These are phyloP conservation scores for Paracorniculantispora psalliotae DNA, from an alignment of 2,329 filamentous ascomycete species.

Conservation along the genomic window DNA sequence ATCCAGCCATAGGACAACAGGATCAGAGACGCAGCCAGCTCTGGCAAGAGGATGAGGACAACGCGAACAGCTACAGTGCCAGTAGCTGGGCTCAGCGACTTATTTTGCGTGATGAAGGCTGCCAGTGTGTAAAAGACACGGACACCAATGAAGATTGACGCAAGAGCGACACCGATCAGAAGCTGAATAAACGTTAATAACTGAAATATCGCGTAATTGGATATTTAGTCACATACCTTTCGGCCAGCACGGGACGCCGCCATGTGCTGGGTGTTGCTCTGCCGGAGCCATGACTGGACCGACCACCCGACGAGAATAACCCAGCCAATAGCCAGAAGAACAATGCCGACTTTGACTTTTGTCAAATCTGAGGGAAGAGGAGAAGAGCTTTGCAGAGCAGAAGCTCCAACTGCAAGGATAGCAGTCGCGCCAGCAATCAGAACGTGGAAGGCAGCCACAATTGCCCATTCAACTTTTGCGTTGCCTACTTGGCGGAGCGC, in stretches of 20 bases:
- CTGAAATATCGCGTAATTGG: background rate
- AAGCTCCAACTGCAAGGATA: slow-evolving; percentile 5
- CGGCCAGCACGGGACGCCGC: background rate
- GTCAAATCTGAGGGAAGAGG: background rate
- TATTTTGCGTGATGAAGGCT: slow-evolving; percentile 8
- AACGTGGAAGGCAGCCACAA: slow-evolving; percentile 2
- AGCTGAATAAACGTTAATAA: background rate
- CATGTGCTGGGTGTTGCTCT: background rate
- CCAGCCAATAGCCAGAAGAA: slow-evolving; percentile 3
- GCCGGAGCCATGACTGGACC: background rate
- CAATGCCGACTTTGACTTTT: slow-evolving; percentile 11
- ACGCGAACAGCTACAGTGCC: slow-evolving; percentile 6
- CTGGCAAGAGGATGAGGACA: background rate
- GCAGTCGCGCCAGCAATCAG: slow-evolving; percentile 8
- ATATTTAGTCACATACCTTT: background rate
- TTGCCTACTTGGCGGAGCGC: background rate
- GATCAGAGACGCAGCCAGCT: background rate
- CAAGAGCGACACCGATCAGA: background rate
- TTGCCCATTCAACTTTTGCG: slow-evolving; percentile 8
- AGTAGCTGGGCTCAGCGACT: background rate
- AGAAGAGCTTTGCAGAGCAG: slow-evolving; percentile 1
- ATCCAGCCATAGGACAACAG: background rate
- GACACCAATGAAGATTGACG: slow-evolving; percentile 8
- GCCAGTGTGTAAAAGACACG: slow-evolving; percentile 8
- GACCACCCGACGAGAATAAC: background rate